phyloP scores from a whole-genome alignment of 2,329 filamentous ascomycete species.

The Dryadomyces quercus-mongolicae region DNA sequence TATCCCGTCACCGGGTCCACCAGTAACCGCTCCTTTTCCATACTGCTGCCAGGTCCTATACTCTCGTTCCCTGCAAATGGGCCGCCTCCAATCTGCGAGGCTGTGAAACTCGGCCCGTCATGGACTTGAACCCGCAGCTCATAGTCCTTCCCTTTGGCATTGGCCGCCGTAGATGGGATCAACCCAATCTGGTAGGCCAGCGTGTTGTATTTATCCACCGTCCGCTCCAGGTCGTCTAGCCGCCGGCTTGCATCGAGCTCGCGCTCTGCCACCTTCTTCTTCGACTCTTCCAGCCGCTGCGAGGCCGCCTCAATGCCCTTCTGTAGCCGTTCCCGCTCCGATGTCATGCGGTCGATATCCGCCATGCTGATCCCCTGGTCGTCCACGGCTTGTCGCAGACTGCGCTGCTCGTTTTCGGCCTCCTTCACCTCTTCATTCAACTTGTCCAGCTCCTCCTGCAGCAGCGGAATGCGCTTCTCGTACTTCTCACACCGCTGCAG shows the following conservation, averaged over 20 bases:
- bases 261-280: conserved; percentile 70
- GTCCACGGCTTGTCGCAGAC: conserved; percentile 77
- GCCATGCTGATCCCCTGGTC: conserved; percentile 90
- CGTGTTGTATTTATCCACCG: conserved; percentile 86
- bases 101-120: conserved; percentile 57
- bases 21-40: conserved; percentile 63
- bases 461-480: conserved; percentile 62
- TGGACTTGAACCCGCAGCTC: conserved; percentile 78
- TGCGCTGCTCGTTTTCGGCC: conserved; percentile 68
- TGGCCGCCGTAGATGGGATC: conserved; percentile 72
- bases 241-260: conserved; percentile 78
- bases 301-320: conserved; percentile 70
- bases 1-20: conserved; percentile 77
- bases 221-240: conserved; percentile 83
- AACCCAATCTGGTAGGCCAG: conserved; percentile 87
- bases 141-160: conserved; percentile 74
- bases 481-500: conserved; percentile 82
- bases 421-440: conserved; percentile 62
- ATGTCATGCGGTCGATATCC: conserved; percentile 98
- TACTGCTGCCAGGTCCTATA: conserved; percentile 14
- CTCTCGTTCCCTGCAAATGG: not conserved
- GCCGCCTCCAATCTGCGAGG: conserved; percentile 35
- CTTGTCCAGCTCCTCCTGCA: conserved; percentile 81
- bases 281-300: conserved; percentile 70
- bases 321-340: conserved; percentile 86